Evolutionary conservation across 768 basidiomycete species (phyloP).

Genomic region (Basidioascus undulatus): DNA sequence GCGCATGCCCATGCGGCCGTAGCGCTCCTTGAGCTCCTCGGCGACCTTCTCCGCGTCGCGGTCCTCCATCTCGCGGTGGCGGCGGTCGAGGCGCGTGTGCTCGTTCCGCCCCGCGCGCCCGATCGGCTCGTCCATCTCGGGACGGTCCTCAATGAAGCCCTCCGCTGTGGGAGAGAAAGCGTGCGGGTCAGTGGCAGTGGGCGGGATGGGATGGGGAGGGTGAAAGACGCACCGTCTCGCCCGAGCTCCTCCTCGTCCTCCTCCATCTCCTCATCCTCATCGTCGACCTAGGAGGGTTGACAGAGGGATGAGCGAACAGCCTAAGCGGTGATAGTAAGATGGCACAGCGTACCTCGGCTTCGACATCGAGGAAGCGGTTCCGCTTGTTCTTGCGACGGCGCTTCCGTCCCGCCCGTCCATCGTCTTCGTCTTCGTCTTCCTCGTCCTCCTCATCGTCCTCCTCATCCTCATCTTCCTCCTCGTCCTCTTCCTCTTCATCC

Average conservation of each 20-base stretch:
- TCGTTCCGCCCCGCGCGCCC: slow-evolving; percentile 28
- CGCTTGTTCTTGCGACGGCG: slow-evolving; percentile 35
- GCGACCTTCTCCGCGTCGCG: slow-evolving; percentile 67
- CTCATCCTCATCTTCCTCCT: slow-evolving; percentile 22
- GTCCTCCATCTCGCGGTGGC: slow-evolving; percentile 42
- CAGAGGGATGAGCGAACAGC: too few species aligned
- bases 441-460: slow-evolving; percentile 30
- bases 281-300: too few species aligned
- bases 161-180: slow-evolving; percentile 5
- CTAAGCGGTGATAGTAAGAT: too few species aligned
- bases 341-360: too few species aligned
- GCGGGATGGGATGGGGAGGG: background rate
- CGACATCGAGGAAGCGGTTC: slow-evolving; percentile 78
- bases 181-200: background rate
- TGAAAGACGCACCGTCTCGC: slow-evolving; percentile 6
- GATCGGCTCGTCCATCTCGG: slow-evolving; percentile 21
- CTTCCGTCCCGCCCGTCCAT: slow-evolving; percentile 26
- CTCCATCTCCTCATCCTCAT: slow-evolving; percentile 87
- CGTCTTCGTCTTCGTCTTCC: slow-evolving; percentile 34
- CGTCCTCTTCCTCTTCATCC: slow-evolving; percentile 19
- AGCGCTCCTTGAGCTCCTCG: slow-evolving; percentile 50
- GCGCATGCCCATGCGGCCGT: slow-evolving; percentile 22
- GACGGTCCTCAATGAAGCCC: slow-evolving; percentile 45
- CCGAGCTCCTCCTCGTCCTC: slow-evolving; percentile 39
- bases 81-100: slow-evolving; percentile 43